Evolutionary conservation across 2,329 filamentous ascomycete genomes (phyloP).

Genomic region (Xylaria multiplex): DNA sequence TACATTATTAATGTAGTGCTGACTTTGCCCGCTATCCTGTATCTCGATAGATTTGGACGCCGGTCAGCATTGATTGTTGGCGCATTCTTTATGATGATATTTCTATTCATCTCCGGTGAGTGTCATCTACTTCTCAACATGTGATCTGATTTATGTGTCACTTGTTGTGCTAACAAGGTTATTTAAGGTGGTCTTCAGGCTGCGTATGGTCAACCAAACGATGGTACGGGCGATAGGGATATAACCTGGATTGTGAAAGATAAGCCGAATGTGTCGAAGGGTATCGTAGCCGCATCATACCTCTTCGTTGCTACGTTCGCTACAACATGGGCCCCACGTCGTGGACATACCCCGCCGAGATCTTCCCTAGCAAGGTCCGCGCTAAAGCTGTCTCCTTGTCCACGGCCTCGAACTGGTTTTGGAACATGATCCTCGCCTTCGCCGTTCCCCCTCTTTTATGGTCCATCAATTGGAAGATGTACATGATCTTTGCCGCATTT

Average conservation of each 20-base stretch:
- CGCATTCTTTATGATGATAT: slow-evolving; percentile 67
- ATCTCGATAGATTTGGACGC: slow-evolving; percentile 68
- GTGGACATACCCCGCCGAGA: slow-evolving; percentile 68
- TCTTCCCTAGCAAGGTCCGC: slow-evolving; percentile 70
- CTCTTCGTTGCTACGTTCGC: slow-evolving; percentile 78
- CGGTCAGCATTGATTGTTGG: slow-evolving; percentile 66
- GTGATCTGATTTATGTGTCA: not conserved
- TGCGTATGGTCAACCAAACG: slow-evolving; percentile 63
- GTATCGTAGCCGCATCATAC: slow-evolving; percentile 75
- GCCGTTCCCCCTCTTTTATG: slow-evolving; percentile 61
- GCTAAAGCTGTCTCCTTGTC: slow-evolving; percentile 71
- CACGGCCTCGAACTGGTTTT: slow-evolving; percentile 70
- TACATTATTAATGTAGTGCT: slow-evolving; percentile 71
- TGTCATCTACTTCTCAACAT: not conserved
- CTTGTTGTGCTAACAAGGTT: slow-evolving; percentile 12
- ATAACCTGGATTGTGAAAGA: slow-evolving; percentile 68
- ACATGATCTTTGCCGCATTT: slow-evolving; percentile 80
- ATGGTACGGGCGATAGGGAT: slow-evolving; percentile 52
- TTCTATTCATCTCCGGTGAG: slow-evolving; percentile 68
- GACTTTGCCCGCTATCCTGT: slow-evolving; percentile 69
- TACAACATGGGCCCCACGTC: slow-evolving; percentile 51
- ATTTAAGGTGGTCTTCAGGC: slow-evolving; percentile 65
- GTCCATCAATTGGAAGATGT: slow-evolving; percentile 71
- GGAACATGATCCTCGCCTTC: slow-evolving; percentile 67
- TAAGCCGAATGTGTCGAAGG: slow-evolving; percentile 65